Evolutionary conservation across 768 basidiomycete species (phyloP).

Genomic region (Lactarius tabidus): DNA sequence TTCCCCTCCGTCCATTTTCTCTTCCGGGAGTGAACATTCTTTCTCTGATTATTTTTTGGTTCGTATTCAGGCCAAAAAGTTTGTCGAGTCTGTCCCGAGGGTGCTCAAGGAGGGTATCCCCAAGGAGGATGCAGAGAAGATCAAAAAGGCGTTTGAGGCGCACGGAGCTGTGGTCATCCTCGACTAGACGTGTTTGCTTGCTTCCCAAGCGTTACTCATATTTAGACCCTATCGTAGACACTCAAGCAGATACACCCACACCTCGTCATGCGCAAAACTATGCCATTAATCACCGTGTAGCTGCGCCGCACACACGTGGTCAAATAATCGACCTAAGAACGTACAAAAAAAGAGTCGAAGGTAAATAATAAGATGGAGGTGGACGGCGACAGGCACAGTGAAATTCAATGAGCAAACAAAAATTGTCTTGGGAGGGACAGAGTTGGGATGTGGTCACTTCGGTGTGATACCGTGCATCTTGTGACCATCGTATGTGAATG

Average conservation of each 20-base stretch:
- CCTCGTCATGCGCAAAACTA: not conserved
- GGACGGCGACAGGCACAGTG: not conserved
- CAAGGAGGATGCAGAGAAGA: slow-evolving; percentile 97
- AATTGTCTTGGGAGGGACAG: slow-evolving; percentile 1
- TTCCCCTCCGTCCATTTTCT: too few relatives aligned
- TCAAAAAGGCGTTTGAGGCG: slow-evolving; percentile 84
- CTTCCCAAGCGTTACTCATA: slow-evolving; percentile 1
- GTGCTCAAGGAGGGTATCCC: slow-evolving; percentile 89
- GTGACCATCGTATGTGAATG: not conserved
- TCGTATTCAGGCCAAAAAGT: slow-evolving; percentile 86
- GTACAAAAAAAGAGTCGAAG: slow-evolving; percentile 15
- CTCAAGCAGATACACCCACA: not conserved
- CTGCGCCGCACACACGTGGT: slow-evolving; percentile 1
- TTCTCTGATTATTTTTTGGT: slow-evolving; percentile 7
- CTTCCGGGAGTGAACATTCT: too few relatives aligned
- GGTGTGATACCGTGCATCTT: not conserved
- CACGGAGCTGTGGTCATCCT: slow-evolving; percentile 86
- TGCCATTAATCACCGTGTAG: slow-evolving; percentile 21
- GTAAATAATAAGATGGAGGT: slow-evolving; percentile 8
- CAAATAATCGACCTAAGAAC: slow-evolving; percentile 10
- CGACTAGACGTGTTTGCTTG: slow-evolving; percentile 47
- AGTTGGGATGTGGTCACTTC: slow-evolving; percentile 6
- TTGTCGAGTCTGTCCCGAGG: slow-evolving; percentile 93
- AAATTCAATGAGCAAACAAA: slow-evolving; percentile 10
- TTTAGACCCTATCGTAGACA: slow-evolving; percentile 6